phyloP scores from a whole-genome alignment of 495 filamentous ascomycete species.

The Trichoderma reesei region DNA sequence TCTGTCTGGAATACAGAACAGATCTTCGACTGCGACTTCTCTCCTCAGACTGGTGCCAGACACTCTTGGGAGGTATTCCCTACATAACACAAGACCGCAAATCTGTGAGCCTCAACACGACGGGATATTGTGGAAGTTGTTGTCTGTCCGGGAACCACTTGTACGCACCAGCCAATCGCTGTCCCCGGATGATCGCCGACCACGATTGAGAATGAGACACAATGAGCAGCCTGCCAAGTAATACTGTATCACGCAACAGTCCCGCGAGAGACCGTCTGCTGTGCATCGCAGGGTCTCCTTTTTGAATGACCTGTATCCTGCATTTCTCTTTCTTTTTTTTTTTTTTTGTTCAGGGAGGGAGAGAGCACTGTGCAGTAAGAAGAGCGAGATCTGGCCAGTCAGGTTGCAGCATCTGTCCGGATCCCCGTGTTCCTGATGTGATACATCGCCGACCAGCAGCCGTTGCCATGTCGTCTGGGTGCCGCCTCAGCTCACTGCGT shows the following conservation, averaged over 20 bases:
- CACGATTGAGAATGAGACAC: background rate
- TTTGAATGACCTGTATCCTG: background rate
- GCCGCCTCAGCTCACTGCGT: too few species aligned
- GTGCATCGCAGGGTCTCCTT: background rate
- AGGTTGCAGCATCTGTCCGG: too few species aligned
- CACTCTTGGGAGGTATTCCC: background rate
- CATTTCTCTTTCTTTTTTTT: too few species aligned
- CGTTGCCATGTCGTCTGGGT: too few species aligned
- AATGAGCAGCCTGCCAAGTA: too few species aligned
- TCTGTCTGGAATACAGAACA: too few species aligned
- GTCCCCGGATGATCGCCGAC: background rate
- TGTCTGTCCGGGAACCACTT: background rate
- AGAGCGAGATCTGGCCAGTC: too few species aligned
- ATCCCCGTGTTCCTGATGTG: too few species aligned
- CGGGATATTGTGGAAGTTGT: background rate
- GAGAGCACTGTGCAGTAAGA: too few species aligned
- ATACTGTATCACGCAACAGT: background rate
- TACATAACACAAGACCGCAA: background rate
- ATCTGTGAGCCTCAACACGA: background rate
- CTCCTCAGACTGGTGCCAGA: too few species aligned
- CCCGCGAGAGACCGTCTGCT: background rate
- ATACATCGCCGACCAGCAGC: too few species aligned
- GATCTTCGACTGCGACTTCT: too few species aligned
- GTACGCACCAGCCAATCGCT: background rate
- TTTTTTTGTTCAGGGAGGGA: background rate